A percentile compares a stretch with the other conserved stretches of the same genome.
Conservation (phyloP, 164 flowering plant genomes). For the Buxus sempervirens region DNA sequence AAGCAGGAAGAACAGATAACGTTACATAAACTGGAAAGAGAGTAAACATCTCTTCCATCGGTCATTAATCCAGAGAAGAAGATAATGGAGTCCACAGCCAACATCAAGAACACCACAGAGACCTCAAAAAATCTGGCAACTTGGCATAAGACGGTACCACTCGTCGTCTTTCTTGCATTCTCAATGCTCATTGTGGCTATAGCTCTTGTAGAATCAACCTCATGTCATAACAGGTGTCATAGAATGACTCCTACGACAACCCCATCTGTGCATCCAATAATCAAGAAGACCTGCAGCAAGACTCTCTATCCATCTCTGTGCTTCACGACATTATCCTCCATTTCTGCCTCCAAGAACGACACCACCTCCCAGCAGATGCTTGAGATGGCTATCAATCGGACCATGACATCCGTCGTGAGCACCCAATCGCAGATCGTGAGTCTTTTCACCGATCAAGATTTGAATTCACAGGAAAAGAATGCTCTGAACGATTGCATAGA, state of each 20-base stretch:
- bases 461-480: constrained; percentile 28
- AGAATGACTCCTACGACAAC: neutral
- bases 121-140: constrained; percentile 14
- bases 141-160: constrained; percentile 1
- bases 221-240: neutral
- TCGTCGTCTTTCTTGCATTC: constrained; percentile 12
- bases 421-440: constrained; percentile 5
- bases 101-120: constrained; percentile 10
- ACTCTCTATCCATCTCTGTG: constrained; percentile 39
- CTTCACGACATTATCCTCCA: constrained; percentile 21
- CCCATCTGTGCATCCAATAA: constrained; percentile 14
- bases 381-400: constrained; percentile 21
- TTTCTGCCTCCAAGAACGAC: constrained; percentile 12
- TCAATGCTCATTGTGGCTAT: neutral
- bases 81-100: constrained; percentile 10
- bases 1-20: too few species aligned
- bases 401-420: constrained; percentile 9
- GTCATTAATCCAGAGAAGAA: neutral
- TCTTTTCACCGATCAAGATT: constrained; percentile 16
- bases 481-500: constrained; percentile 42
- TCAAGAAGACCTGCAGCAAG: constrained; percentile 31
- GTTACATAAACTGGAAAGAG: too few species aligned
- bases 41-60: too few species aligned
- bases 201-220: neutral
- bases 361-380: constrained; percentile 25